These are phyloP conservation scores for Atractiella rhizophila DNA, from an alignment of 768 basidiomycete species.

Conservation along the genomic window DNA sequence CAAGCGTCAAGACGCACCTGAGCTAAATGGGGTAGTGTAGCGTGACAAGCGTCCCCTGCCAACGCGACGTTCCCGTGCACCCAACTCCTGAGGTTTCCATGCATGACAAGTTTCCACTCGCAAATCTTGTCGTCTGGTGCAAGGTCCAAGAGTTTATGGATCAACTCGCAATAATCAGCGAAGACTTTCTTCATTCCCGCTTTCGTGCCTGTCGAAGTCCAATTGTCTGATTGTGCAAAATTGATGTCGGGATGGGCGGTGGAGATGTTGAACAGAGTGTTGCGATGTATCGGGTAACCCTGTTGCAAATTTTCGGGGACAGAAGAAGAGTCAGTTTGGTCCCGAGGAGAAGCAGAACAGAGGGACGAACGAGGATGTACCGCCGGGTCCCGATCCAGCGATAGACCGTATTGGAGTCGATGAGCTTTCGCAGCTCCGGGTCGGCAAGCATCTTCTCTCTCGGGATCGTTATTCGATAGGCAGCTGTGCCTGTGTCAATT, in stretches of 20 bases:
- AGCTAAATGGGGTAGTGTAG: conserved; percentile 20
- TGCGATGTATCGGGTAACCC: conserved; percentile 23
- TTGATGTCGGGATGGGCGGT: conserved; percentile 23
- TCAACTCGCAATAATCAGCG: conserved; percentile 22
- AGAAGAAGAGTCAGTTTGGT: too few relatives aligned
- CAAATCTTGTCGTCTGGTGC: conserved; percentile 22
- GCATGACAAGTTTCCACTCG: conserved; percentile 25
- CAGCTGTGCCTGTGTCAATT: conserved; percentile 24
- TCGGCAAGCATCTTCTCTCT: conserved; percentile 20
- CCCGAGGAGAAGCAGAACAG: too few relatives aligned
- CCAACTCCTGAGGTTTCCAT: conserved; percentile 24
- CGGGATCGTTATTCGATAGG: conserved; percentile 24
- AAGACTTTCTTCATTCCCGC: conserved; percentile 21
- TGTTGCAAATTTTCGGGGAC: too few relatives aligned
- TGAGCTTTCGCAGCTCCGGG: conserved; percentile 21
- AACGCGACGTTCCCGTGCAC: conserved; percentile 21
- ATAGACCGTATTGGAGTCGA: conserved; percentile 19
- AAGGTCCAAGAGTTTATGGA: conserved; percentile 22
- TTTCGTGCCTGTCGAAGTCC: conserved; percentile 23
- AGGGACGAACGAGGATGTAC: conserved; percentile 22
- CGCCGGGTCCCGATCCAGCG: conserved; percentile 24
- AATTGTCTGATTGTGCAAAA: conserved; percentile 21
- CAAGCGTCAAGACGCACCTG: conserved; percentile 8
- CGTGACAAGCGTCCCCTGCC: conserved; percentile 24
- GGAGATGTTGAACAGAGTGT: conserved; percentile 24